Conservation (phyloP, 345 rosid species). For the Litchi chinensis region DNA sequence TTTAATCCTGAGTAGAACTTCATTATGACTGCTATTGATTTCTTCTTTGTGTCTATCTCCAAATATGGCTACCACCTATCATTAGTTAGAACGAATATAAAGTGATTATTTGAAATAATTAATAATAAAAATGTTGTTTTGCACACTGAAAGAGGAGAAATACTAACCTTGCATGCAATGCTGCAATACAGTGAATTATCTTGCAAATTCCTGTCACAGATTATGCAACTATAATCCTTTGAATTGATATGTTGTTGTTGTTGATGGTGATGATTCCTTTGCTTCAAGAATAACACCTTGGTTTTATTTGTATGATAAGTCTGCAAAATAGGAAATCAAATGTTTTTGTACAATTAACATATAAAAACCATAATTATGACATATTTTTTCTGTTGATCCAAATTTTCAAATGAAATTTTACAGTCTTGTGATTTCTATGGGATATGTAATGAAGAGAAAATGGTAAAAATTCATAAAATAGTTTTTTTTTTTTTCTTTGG, state of each 20-base stretch:
- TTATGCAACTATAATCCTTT: conserved; percentile 27
- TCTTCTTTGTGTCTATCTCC: conserved; percentile 8
- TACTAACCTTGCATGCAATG: conserved; percentile 37
- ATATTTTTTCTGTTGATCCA: too few relatives aligned
- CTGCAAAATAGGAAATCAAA: conserved; percentile 2
- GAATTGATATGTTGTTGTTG: conserved; percentile 14
- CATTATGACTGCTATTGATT: neutral
- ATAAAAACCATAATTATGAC: too few relatives aligned
- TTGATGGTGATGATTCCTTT: conserved; percentile 25
- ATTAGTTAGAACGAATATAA: neutral
- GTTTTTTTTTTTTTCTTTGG: too few relatives aligned
- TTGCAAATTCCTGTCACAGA: conserved; percentile 33
- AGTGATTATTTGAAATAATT: neutral
- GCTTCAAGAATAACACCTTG: conserved; percentile 41
- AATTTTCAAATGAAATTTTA: too few relatives aligned
- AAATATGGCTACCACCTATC: conserved; percentile 26
- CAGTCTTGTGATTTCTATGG: too few relatives aligned
- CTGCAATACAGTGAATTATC: conserved; percentile 40
- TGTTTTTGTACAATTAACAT: neutral
- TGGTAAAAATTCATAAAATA: too few relatives aligned
- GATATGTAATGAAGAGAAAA: too few relatives aligned
- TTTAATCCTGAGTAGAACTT: neutral
- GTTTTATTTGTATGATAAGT: conserved; percentile 37
- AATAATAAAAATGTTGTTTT: too few relatives aligned
- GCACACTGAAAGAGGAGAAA: too few relatives aligned